A percentile compares a stretch with the other conserved stretches of the same genome.
Evolutionary conservation across 2,329 filamentous ascomycete genomes (phyloP).

Genomic region (Penicillium brevicompactum): DNA sequence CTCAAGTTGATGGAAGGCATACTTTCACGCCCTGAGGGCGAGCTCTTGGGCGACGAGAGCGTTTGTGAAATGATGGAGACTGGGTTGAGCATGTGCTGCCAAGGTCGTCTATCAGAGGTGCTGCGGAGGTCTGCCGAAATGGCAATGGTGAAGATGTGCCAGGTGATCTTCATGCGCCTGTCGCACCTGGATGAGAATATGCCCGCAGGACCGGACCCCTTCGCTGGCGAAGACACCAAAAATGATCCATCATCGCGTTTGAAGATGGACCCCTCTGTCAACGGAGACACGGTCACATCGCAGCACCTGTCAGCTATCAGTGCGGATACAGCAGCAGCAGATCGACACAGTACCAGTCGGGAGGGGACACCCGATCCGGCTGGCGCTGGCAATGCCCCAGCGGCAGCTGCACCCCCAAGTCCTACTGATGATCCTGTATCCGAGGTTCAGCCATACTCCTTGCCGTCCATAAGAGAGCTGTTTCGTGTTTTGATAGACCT

Average conservation of each 20-base stretch:
- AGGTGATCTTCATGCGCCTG: conserved; percentile 93
- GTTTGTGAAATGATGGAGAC: conserved; percentile 99
- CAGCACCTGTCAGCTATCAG: conserved; percentile 49
- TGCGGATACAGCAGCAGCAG: conserved; percentile 37
- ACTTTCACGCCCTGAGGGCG: conserved; percentile 89
- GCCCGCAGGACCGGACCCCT: conserved; percentile 64
- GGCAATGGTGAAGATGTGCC: conserved; percentile 98
- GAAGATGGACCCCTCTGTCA: conserved; percentile 79
- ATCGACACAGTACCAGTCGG: conserved; percentile 35
- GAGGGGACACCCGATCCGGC: conserved; percentile 38
- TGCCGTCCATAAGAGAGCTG: conserved; percentile 91
- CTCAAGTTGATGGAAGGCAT: conserved; percentile 98
- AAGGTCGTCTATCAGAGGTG: conserved; percentile 86
- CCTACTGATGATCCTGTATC: conserved; percentile 49
- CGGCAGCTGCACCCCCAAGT: conserved; percentile 35
- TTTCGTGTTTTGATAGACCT: conserved; percentile 93
- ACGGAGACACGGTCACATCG: conserved; percentile 63
- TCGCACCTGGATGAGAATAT: conserved; percentile 82
- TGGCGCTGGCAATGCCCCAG: conserved; percentile 33
- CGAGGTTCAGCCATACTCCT: conserved; percentile 81
- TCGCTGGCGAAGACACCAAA: conserved; percentile 56
- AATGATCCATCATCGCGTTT: conserved; percentile 71
- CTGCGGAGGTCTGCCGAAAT: conserved; percentile 90
- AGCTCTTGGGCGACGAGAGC: conserved; percentile 94
- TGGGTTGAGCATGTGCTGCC: conserved; percentile 94